phyloP scores from a whole-genome alignment of 2,329 filamentous ascomycete species.

The Macrophomina tecta region DNA sequence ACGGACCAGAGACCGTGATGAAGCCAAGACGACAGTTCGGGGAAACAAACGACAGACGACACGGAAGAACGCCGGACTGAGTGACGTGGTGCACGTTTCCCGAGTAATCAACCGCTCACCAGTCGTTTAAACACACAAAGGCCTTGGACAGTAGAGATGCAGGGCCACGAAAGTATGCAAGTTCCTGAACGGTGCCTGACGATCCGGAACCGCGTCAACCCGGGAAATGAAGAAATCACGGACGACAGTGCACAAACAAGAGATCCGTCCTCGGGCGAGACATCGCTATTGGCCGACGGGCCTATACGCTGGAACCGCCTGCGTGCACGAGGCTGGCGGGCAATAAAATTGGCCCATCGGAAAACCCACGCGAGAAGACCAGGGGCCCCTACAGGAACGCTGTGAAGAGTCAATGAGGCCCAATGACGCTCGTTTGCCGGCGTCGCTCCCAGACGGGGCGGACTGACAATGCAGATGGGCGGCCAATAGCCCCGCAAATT shows the following conservation, averaged over 20 bases:
- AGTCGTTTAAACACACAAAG: not conserved
- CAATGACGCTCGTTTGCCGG: not conserved
- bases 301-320: not conserved
- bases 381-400: not conserved
- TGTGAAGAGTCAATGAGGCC: not conserved
- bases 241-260: not conserved
- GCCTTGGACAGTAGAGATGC: not conserved
- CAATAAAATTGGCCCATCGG: not conserved
- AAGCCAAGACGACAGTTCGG: not conserved
- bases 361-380: not conserved
- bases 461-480: not conserved
- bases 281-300: not conserved
- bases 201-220: not conserved
- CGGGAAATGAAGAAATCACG: not conserved
- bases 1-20: too few species aligned
- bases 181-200: conserved; percentile 6
- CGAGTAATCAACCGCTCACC: not conserved
- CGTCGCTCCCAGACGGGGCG: not conserved
- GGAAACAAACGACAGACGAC: not conserved
- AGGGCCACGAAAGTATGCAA: not conserved
- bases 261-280: not conserved
- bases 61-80: not conserved
- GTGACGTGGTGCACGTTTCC: not conserved
- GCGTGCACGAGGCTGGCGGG: not conserved
- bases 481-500: not conserved